phyloP scores from a whole-genome alignment of 2,329 filamentous ascomycete species.

The Lachnellula cervina region DNA sequence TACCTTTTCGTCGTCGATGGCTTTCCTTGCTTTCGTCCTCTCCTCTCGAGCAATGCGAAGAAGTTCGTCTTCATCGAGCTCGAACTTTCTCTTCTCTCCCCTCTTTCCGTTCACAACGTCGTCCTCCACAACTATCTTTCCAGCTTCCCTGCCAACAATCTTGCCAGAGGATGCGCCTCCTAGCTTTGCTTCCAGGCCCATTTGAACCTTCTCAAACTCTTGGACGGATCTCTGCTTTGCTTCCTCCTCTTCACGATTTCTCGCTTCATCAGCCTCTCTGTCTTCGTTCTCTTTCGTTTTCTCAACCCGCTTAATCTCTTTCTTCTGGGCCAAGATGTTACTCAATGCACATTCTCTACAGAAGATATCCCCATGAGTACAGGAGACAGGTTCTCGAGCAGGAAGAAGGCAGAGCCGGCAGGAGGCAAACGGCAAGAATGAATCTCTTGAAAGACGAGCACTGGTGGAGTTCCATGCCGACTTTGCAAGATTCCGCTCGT shows the following conservation, averaged over 20 bases:
- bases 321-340: slow-evolving; percentile 86
- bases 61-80: slow-evolving; percentile 73
- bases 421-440: slow-evolving; percentile 84
- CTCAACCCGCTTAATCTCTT: slow-evolving; percentile 81
- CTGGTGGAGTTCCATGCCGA: slow-evolving; percentile 75
- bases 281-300: slow-evolving; percentile 57
- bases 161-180: slow-evolving; percentile 27
- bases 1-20: slow-evolving; percentile 69
- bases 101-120: slow-evolving; percentile 30
- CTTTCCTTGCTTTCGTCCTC: slow-evolving; percentile 61
- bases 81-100: slow-evolving; percentile 68
- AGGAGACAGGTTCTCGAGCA: slow-evolving; percentile 78
- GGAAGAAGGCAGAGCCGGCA: slow-evolving; percentile 83
- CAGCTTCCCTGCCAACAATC: slow-evolving; percentile 37
- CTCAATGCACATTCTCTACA: slow-evolving; percentile 89
- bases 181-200: slow-evolving; percentile 49
- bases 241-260: slow-evolving; percentile 60
- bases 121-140: slow-evolving; percentile 40
- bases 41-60: slow-evolving; percentile 65
- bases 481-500: slow-evolving; percentile 81
- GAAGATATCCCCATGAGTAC: slow-evolving; percentile 81
- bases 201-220: slow-evolving; percentile 83
- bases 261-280: slow-evolving; percentile 57
- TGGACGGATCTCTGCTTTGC: slow-evolving; percentile 64
- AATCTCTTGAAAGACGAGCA: slow-evolving; percentile 83